Conservation (phyloP, 1,284 basidiomycete species). For the Puccinia hordei region DNA sequence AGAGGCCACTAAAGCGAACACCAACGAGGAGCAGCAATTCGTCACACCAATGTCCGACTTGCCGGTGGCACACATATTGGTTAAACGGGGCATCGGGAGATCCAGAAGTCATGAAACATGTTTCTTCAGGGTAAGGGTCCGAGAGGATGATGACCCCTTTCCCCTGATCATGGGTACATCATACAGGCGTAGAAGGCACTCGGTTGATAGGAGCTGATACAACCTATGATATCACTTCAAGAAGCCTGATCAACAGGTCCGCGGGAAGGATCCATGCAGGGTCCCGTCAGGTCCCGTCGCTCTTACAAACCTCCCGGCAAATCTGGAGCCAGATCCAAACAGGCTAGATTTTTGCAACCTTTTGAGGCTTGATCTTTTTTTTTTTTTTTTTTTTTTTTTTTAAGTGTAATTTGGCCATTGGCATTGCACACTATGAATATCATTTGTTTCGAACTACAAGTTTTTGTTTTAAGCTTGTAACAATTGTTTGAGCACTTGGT, state of each 20-base stretch:
- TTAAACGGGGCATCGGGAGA: neutral
- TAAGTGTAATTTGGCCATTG: no score
- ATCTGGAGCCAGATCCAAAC: no score
- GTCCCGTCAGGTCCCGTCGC: slow-evolving; percentile 1
- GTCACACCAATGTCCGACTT: neutral
- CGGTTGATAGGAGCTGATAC: slow-evolving; percentile 7
- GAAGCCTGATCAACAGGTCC: neutral
- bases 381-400: no score
- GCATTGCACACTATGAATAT: no score
- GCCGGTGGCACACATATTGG: neutral
- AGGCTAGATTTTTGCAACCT: no score
- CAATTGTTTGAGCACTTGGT: no score
- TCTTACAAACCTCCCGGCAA: neutral
- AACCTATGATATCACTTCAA: neutral
- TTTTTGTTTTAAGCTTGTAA: no score
- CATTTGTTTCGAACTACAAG: no score
- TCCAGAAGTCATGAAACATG: slow-evolving; percentile 29
- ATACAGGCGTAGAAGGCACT: neutral
- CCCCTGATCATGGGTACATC: neutral
- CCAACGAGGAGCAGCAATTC: neutral
- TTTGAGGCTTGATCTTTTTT: no score
- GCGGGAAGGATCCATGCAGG: neutral
- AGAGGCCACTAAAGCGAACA: no score
- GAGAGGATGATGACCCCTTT: neutral
- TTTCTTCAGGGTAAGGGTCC: slow-evolving; percentile 11